Evolutionary conservation across 2,329 filamentous ascomycete genomes (phyloP).

Genomic region (Lasiodiplodia hormozganensis): DNA sequence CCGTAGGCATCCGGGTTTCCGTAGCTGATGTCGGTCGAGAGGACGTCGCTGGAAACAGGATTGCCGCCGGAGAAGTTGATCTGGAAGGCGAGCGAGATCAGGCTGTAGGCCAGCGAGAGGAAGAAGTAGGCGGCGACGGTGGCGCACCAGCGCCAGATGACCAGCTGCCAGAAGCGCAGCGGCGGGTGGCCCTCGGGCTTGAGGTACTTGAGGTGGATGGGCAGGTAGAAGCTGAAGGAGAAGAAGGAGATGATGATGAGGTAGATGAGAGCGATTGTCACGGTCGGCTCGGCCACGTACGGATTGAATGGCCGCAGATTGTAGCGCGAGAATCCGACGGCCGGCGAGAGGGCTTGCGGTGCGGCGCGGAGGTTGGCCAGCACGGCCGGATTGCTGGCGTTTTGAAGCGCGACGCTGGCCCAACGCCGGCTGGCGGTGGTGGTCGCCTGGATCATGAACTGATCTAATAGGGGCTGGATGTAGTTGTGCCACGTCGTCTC

Average conservation of each 20-base stretch:
- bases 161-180: constrained; percentile 63
- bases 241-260: constrained; percentile 73
- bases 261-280: constrained; percentile 70
- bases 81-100: constrained; percentile 69
- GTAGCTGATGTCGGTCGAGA: constrained; percentile 43
- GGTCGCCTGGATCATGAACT: constrained; percentile 56
- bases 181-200: constrained; percentile 61
- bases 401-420: constrained; percentile 50
- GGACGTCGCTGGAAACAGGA: constrained; percentile 52
- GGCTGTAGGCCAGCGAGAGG: constrained; percentile 67
- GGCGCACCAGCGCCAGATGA: constrained; percentile 64
- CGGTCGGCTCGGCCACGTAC: constrained; percentile 61
- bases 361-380: constrained; percentile 53
- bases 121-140: constrained; percentile 66
- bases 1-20: constrained; percentile 63
- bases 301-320: constrained; percentile 68
- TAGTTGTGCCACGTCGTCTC: constrained; percentile 62
- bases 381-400: constrained; percentile 48
- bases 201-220: constrained; percentile 67
- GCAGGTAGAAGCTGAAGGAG: constrained; percentile 69
- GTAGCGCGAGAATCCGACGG: constrained; percentile 61
- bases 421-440: constrained; percentile 58
- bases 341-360: constrained; percentile 63
- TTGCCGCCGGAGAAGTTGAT: constrained; percentile 62
- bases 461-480: constrained; percentile 59